Base-by-base conservation (phyloP, 495 filamentous ascomycete species). In the Sabuloglossum arenarium region DNA sequence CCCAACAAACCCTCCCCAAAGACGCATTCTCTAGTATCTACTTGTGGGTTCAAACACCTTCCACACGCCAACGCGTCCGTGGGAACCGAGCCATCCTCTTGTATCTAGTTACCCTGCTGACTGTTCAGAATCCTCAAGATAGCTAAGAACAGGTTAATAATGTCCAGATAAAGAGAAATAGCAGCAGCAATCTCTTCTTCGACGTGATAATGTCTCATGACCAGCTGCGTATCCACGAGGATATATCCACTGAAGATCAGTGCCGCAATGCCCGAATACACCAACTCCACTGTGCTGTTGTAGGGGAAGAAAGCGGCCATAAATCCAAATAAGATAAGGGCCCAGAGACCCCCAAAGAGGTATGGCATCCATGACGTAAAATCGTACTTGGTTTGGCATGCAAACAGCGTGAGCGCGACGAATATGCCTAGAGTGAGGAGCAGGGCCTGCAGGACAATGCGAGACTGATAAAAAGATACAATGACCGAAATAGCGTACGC, bases 121-220 rank as follows among this genome's bases (percentile, higher is more conserved):
- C 78, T 84, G 68, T 94, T 94, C 62, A 94, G 74, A 59, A 94
- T 94, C 61, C 88, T 74, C 60, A 95, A 74, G 65, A 95, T 95
- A 34, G 84, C 83, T 59, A 98, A 70, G 78, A 98, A 98, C 61
- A 98, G 69, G 72, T 98, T 98, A 71, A 98, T 83, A 61, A 98
- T 80, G 67, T 98, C 91, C 42, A 99, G 72, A 66, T 99, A 99
- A 50, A 99, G 76, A 64, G 85, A 86, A 65, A 99, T 94, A 0
- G 88, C 82, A 52, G 91, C 91, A 0, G 88, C 89, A 66, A 99
- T 96, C 75, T 99, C 91, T 76, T 99, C 91, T 70, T 99, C 91
- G 54, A 94, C 88, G 64, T 98, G 93, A 63, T 94, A 89, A 66
- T 91, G 86, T 59, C 88, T 79, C 78, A 98, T 81, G 29, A 98